These are phyloP conservation scores for Microcera coccophila DNA, from an alignment of 2,329 filamentous ascomycete genomes.

Conservation along the genomic window DNA sequence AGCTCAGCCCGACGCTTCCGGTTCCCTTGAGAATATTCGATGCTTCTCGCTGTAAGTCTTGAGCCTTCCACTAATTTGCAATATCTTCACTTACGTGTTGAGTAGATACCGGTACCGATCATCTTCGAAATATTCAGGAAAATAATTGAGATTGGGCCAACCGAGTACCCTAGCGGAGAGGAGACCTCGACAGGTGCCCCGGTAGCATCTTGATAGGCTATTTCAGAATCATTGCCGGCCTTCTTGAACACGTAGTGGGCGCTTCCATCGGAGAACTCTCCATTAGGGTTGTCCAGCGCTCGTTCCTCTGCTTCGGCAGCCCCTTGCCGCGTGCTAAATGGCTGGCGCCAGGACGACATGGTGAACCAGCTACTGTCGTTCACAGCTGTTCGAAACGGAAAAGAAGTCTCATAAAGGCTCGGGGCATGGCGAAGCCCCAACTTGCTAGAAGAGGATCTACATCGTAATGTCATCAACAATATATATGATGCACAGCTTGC, in stretches of 20 bases:
- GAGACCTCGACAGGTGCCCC: constrained; percentile 57
- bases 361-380: neutral
- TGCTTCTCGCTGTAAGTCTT: constrained; percentile 34
- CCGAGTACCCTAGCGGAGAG: constrained; percentile 57
- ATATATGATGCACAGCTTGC: constrained; percentile 1
- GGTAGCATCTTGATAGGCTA: constrained; percentile 55
- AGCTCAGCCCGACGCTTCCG: constrained; percentile 58
- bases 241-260: constrained; percentile 14
- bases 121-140: constrained; percentile 60
- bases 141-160: constrained; percentile 51
- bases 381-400: neutral
- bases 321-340: constrained; percentile 13
- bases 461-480: neutral
- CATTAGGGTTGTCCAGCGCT: constrained; percentile 6
- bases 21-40: constrained; percentile 54
- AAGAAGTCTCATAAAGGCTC: neutral
- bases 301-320: constrained; percentile 12
- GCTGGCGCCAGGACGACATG: constrained; percentile 18
- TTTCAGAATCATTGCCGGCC: constrained; percentile 46
- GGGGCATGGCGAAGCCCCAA: neutral
- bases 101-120: constrained; percentile 60
- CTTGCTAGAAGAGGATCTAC: too few relatives aligned
- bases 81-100: constrained; percentile 49
- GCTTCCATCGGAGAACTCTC: constrained; percentile 11
- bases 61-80: neutral